Base-by-base conservation (phyloP, 352 stramenopile species). In the Aphanomyces cochlioides region DNA sequence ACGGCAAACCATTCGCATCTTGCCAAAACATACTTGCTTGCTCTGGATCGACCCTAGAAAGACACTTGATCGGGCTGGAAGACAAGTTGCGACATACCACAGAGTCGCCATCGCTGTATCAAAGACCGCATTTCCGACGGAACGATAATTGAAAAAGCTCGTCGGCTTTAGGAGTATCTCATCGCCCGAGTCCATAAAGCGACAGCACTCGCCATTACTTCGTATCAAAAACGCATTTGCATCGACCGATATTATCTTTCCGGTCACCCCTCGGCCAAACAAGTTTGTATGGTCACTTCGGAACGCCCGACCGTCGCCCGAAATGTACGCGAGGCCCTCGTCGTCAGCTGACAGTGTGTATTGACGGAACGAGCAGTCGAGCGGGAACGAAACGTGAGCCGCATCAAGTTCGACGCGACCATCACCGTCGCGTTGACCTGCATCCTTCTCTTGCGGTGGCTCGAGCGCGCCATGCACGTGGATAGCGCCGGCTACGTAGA, bases 181-280 rank as follows among this genome's bases (percentile, higher is more conserved):
- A 45, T 67, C 59, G n/a, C 59, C 59, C 39, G 59, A 54, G 41
- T 67, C 59, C 59, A 67, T 67, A 28, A 67, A 67, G 41, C 59
- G 59, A 36, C 59, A 67, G 21, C 59, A 67, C 38, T 67, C 59
- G 41, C 59, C 59, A 37, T 56, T 67, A 19, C 59, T 67, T n/a
- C 59, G 59, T n/a, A 67, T 56, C 40, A 67, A 54, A 56, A 67
- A 67, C n/a, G 59, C 59, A 50, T 67, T 67, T 0, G n/a, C 59
- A 37, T 67, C 59, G 15, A 67, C 59, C 39, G 59, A 67, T 8
- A 67, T 45, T 41, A 67, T 67, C 59, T 67, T 67, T 12, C 59
- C 59, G 41, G 59, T 67, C 36, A 67, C 59, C n/a, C 59, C 59
- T 8, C 59, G 59, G n/a, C 59, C 59, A 56, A 67, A 67, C 15